Percentiles rank a stretch among this genome's conserved stretches.
Evolutionary conservation across 768 basidiomycete genomes (phyloP).

Genomic region (Boletus rubescentipes): DNA sequence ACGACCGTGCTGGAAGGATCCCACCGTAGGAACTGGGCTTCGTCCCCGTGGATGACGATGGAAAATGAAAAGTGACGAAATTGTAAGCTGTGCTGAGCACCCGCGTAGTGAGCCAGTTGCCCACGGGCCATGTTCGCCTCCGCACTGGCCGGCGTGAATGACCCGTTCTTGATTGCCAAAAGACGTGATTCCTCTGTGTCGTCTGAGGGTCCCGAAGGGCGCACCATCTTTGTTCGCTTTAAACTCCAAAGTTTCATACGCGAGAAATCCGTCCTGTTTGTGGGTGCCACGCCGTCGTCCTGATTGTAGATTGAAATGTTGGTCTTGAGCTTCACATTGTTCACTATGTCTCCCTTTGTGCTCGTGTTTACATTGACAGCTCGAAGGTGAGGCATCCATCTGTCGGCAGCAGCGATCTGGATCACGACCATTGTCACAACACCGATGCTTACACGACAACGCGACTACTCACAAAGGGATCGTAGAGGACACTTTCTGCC

Average conservation of each 20-base stretch:
- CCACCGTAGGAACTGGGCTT: conserved; percentile 33
- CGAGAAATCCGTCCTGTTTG: conserved; percentile 1
- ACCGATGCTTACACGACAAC: neutral
- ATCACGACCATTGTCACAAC: no score
- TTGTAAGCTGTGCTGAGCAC: no score
- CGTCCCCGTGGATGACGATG: conserved; percentile 24
- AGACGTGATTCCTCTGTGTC: neutral
- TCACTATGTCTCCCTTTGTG: neutral
- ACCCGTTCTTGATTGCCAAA: neutral
- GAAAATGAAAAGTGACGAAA: conserved; percentile 32
- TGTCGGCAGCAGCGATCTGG: neutral
- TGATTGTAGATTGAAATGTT: no score
- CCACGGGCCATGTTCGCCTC: no score
- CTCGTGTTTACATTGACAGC: conserved; percentile 7
- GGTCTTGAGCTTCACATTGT: neutral
- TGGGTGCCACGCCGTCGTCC: neutral
- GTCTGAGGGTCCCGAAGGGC: neutral
- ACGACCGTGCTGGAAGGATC: conserved; percentile 22
- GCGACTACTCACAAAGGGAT: neutral
- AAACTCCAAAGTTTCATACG: neutral
- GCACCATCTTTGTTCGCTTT: neutral
- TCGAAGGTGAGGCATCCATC: neutral
- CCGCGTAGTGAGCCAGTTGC: no score
- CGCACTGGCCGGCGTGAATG: no score
- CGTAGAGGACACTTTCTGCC: neutral